phyloP scores from a whole-genome alignment of 1,139 yeast genomes.

The Saccharomyces hybrid region DNA sequence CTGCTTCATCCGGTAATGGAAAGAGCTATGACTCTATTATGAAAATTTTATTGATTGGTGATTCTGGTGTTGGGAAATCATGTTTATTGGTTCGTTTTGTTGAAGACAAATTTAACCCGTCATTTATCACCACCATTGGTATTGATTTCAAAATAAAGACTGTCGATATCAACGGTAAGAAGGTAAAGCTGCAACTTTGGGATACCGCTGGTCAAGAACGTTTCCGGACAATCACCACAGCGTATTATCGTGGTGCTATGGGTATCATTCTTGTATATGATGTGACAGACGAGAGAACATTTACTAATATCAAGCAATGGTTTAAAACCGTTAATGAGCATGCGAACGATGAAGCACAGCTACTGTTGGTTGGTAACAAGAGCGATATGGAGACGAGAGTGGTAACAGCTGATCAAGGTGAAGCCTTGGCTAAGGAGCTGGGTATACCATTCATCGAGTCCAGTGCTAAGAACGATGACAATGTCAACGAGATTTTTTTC shows the following conservation, averaged over 20 bases:
- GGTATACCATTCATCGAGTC: constrained; percentile 92
- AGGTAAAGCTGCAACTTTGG: constrained; percentile 94
- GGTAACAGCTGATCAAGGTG: constrained; percentile 83
- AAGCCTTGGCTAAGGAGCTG: constrained; percentile 75
- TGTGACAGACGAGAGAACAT: constrained; percentile 90
- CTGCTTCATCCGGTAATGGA: constrained; percentile 25
- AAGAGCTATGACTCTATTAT: constrained; percentile 90
- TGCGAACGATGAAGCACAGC: constrained; percentile 91
- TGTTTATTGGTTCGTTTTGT: constrained; percentile 90
- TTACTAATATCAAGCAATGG: constrained; percentile 82
- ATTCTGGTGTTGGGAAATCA: constrained; percentile 95
- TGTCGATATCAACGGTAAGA: constrained; percentile 85
- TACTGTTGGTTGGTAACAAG: constrained; percentile 91
- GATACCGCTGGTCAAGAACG: constrained; percentile 99
- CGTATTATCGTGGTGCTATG: constrained; percentile 98
- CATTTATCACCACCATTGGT: constrained; percentile 94
- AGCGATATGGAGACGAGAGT: constrained; percentile 72
- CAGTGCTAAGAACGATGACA: constrained; percentile 85
- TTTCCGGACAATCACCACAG: constrained; percentile 95
- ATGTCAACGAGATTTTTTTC: constrained; percentile 87
- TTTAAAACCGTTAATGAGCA: constrained; percentile 90
- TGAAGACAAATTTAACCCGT: constrained; percentile 93
- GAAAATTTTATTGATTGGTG: constrained; percentile 91
- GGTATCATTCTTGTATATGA: constrained; percentile 94
- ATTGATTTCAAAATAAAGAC: constrained; percentile 97